Evolutionary conservation across 1,284 basidiomycete genomes (phyloP), one percentile per base, ranked within the genome.

Genomic region (Cutaneotrichosporon sp.): DNA sequence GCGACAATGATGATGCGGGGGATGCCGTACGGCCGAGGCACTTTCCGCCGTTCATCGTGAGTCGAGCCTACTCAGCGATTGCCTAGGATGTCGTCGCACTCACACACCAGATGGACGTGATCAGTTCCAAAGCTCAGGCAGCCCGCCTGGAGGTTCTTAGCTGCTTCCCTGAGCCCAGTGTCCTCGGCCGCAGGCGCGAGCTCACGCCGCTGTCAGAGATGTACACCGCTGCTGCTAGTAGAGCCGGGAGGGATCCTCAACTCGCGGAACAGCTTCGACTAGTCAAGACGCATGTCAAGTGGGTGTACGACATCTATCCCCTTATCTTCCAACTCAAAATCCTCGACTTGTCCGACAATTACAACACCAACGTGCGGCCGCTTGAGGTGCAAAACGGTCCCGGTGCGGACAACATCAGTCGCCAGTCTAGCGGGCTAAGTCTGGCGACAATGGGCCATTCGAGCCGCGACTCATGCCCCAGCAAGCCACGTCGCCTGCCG

Each of bases 61-160:
- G 76, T 73, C 30, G 26, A 26, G 3, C 26, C 31, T 47, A 5
- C 16, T 26, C 42, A 30, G n/a, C 18, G 30, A 42, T 61, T 21
- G 10, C 22, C 46, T 22, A 10, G 10, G 2, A 16, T 18, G 18
- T 18, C 11, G 22, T 59, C 60, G 58, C 26, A 26, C 26, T 26
- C 26, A 26, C 26, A 68, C 50, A 8, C 11, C 55, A 76, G 76
- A 73, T 76, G 71, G 76, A 75, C 63, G 38, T 40, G 16, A 58
- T 77, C 14, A 64, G 69, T 53, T 22, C 52, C 6, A 40, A 58
- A 8, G 70, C 68, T 1, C n/a, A 65, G 36, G 34, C 34, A 0
- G 66, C 68, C 6, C 59, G 57, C 4, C 31, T 59, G 10, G 60
- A 56, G 5, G 65, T 74, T 14, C 65, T 76, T 31, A 55, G 57